Base-by-base conservation (phyloP, 179 eudicot genomes). In the Heliamphora pulchella region DNA sequence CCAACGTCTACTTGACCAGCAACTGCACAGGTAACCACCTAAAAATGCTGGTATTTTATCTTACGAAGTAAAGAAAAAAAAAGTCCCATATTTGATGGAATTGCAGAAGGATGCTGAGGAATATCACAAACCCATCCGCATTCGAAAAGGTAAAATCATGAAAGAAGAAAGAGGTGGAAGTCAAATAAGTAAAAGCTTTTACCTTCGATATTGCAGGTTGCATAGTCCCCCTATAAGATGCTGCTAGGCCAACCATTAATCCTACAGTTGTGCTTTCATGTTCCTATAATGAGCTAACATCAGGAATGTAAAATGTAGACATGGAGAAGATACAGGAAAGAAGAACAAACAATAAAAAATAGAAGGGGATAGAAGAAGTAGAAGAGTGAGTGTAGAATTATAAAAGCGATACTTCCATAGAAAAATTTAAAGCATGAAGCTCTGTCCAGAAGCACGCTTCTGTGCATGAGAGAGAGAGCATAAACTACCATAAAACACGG, bases 261-360 rank as follows among this genome's bases (percentile, higher is more conserved):
- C 99, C 99, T 69, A 94, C 97, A 58, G 99, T 90, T 8, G 99
- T 96, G 88, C 91, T 91, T 87, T 96, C 99, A 84, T 94, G 93
- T 65, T 88, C 99, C 99, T 96, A 68, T 44, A 77, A 65, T 61
- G 64, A 59, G 47, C 53, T 86, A 62, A 76, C 62, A 75, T 48
- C 81, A 71, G 50, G 22, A 76, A 41, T n/a, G 13, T 2, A 77
- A 44, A 71, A 57, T 51, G 44, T 58, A 65, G 61, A 74, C 58
- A 20, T 31, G 44, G 57, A 59, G 65, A 53, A 55, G n/a, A 76
- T 41, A 75, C 8, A 76, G 18, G 51, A 67, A 9, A 73, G 41
- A 8, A 58, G 6, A 14, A 18, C 1, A 17, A 67, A 31, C 47
- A n/a, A 17, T 41, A 11, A 10, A 73, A 51, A 58, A 75, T 44